Conservation (phyloP, 306 rosid genomes). For the Pterocarpus macrocarpus region DNA sequence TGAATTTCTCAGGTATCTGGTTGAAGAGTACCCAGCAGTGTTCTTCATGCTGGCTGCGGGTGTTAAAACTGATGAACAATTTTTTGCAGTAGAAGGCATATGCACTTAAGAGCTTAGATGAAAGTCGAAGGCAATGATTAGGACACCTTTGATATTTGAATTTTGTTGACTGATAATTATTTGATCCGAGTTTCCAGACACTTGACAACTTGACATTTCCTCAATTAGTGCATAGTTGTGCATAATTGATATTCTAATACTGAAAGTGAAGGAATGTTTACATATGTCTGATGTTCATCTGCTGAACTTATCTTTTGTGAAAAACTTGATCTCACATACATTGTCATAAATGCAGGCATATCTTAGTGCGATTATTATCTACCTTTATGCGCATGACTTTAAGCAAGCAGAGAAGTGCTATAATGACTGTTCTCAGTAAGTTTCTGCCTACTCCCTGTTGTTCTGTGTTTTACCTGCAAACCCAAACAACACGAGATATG, state of each 20-base stretch:
- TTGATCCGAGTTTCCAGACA: neutral
- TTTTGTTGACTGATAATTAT: neutral
- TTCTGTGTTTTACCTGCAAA: slow-evolving; percentile 19
- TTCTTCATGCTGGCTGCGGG: neutral
- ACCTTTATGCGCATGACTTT: slow-evolving; percentile 85
- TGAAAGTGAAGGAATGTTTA: slow-evolving; percentile 8
- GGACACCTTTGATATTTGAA: neutral
- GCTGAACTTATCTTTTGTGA: slow-evolving; percentile 8
- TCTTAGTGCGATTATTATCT: slow-evolving; percentile 82
- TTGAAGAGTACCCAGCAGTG: neutral
- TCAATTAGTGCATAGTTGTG: neutral
- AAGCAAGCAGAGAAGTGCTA: slow-evolving; percentile 96
- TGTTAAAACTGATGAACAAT: too few relatives aligned
- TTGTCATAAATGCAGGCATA: slow-evolving; percentile 76
- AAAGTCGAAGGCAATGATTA: neutral
- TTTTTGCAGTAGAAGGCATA: neutral
- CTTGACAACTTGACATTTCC: slow-evolving; percentile 27
- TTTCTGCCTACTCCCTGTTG: slow-evolving; percentile 38
- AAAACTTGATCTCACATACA: slow-evolving; percentile 18
- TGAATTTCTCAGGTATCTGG: neutral
- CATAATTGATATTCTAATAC: slow-evolving; percentile 11
- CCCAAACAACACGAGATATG: slow-evolving; percentile 13
- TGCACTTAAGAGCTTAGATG: neutral
- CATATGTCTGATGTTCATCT: neutral
- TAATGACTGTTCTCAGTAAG: slow-evolving; percentile 95